Evolutionary conservation across 2,329 filamentous ascomycete species (phyloP).

Genomic region (Fusarium annulatum): DNA sequence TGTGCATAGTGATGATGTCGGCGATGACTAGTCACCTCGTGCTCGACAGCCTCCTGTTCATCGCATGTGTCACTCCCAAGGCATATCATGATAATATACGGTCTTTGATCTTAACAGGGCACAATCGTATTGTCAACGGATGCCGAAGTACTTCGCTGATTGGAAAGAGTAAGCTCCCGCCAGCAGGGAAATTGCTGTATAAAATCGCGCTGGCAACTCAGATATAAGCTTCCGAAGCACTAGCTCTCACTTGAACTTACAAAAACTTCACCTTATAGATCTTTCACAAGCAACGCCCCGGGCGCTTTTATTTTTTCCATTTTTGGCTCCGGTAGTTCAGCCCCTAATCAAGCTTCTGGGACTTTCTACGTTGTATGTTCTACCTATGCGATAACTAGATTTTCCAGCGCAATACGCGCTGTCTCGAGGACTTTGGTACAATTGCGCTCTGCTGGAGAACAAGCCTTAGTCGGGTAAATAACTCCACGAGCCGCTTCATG

Average conservation of each 20-base stretch:
- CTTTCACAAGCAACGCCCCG: too few species aligned
- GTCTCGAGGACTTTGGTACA: conserved; percentile 66
- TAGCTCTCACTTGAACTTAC: neutral
- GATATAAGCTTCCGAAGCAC: neutral
- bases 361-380: neutral
- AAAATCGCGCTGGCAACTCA: neutral
- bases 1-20: neutral
- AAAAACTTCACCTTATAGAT: neutral
- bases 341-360: neutral
- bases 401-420: conserved; percentile 64
- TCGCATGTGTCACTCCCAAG: neutral
- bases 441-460: conserved; percentile 51
- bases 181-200: neutral
- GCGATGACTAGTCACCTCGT: neutral
- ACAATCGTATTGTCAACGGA: neutral
- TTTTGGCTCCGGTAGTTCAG: neutral
- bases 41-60: neutral
- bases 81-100: too few species aligned
- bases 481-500: conserved; percentile 42
- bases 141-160: neutral
- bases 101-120: neutral
- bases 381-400: conserved; percentile 63
- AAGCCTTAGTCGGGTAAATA: conserved; percentile 38
- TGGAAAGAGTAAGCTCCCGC: too few species aligned
- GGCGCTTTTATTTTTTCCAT: neutral